Evolutionary conservation across 768 basidiomycete species (phyloP), one percentile per base, ranked within the genome.

Genomic region (Suillus tomentosus): DNA sequence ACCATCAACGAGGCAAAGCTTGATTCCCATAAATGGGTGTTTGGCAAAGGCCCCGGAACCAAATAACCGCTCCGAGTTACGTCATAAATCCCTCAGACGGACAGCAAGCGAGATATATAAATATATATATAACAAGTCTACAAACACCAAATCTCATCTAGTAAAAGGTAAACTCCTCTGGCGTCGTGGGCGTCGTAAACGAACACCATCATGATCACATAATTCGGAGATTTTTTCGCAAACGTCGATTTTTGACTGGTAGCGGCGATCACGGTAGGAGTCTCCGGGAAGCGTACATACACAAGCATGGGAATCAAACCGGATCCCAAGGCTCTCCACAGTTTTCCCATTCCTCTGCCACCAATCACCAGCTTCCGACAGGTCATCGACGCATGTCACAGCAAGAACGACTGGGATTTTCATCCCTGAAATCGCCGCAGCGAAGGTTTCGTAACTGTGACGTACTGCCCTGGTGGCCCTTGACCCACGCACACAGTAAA

Each of bases 351-450:
- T 75, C 11, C n/a, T 9, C 15, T 66, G 60, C 78, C 76, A 79
- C 76, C 78, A 79, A 3, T 58, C 24, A 0, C 78, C 78, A 1
- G 65, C 59, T 19, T 68, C 68, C 36, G 70, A 68, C 19, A n/a
- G 31, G 36, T 64, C 64, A 64, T 81, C 81, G 5, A 82, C 71
- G 48, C 78, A 73, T 14, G 79, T 82, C 19, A 81, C 55, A 7
- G 67, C 78, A 10, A 82, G 60, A 14, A 79, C 71, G 50, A 78
- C 74, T 1, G 81, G 80, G n/a, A 76, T 73, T 24, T 69, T 61
- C 10, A 69, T 42, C 40, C 60, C 71, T 61, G 79, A 78, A 8
- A 79, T 74, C 5, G 78, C 63, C 19, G 69, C 65, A 34, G 73
- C 68, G 58, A 81, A 78, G 0, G 7, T 51, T 7, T 53, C 67